Conservation (phyloP, 306 rosid species). For the Phaseolus lunatus region DNA sequence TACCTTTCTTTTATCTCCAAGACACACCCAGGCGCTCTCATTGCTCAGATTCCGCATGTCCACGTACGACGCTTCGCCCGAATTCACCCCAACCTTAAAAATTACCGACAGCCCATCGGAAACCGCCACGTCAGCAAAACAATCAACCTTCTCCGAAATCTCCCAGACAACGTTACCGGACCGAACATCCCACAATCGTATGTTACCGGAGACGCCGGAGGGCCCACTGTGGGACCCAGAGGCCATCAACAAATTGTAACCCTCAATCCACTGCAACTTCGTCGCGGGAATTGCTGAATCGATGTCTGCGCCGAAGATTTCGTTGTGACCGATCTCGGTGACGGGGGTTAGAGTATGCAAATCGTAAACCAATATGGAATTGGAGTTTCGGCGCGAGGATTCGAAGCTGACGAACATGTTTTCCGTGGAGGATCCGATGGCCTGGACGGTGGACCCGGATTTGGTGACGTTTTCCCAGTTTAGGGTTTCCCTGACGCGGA, state of each 20-base stretch:
- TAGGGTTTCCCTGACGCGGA: constrained; percentile 58
- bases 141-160: constrained; percentile 71
- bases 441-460: constrained; percentile 90
- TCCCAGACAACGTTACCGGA: constrained; percentile 76
- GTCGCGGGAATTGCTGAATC: constrained; percentile 90
- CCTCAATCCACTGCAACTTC: constrained; percentile 72
- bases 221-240: constrained; percentile 97
- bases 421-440: constrained; percentile 73
- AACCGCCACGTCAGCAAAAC: constrained; percentile 83
- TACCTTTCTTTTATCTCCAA: constrained; percentile 65
- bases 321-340: constrained; percentile 70
- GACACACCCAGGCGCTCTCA: constrained; percentile 72
- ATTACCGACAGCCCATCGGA: constrained; percentile 64
- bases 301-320: constrained; percentile 84
- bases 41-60: constrained; percentile 69
- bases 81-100: constrained; percentile 86
- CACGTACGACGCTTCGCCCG: constrained; percentile 68
- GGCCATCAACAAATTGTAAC: constrained; percentile 72
- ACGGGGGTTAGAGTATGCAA: constrained; percentile 54
- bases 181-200: constrained; percentile 85
- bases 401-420: constrained; percentile 80
- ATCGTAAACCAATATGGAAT: constrained; percentile 81
- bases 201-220: constrained; percentile 77
- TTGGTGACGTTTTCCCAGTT: constrained; percentile 88
- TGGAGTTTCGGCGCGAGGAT: constrained; percentile 83